Percentiles rank a stretch among this genome's conserved stretches.
These are phyloP conservation scores for Dichotomopilus funicola DNA, from an alignment of 2,329 filamentous ascomycete genomes.

Conservation along the genomic window DNA sequence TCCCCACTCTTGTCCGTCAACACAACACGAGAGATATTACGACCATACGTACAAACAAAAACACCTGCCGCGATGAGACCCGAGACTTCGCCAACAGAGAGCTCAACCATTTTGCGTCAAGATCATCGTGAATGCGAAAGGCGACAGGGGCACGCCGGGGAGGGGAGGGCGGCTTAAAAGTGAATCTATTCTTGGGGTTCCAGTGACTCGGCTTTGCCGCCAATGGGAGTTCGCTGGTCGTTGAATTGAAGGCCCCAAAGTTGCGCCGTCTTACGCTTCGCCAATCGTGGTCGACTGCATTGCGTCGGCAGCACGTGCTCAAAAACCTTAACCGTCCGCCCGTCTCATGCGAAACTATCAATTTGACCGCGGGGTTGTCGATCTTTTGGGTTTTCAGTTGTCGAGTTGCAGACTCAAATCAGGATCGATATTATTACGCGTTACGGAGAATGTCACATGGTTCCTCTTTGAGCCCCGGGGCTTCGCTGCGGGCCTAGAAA, in stretches of 20 bases:
- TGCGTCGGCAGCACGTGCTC: not conserved
- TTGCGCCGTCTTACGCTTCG: slow-evolving; percentile 3
- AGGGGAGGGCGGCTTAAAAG: not conserved
- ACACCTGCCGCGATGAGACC: slow-evolving; percentile 9
- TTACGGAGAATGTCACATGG: too few species aligned
- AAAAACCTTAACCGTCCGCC: too few species aligned
- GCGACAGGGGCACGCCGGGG: too few species aligned
- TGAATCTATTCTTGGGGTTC: not conserved
- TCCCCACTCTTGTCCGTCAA: not conserved
- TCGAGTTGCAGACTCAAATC: too few species aligned
- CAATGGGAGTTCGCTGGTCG: not conserved
- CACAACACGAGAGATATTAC: not conserved
- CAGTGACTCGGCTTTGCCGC: not conserved
- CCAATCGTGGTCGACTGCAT: not conserved
- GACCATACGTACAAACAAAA: not conserved
- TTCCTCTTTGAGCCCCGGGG: too few species aligned
- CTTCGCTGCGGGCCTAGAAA: too few species aligned
- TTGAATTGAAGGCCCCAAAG: not conserved
- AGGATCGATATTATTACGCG: too few species aligned
- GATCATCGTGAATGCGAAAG: not conserved
- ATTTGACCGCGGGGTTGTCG: too few species aligned
- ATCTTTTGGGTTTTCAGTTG: too few species aligned
- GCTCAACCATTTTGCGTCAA: slow-evolving; percentile 4
- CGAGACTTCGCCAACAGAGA: slow-evolving; percentile 3
- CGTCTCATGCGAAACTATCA: too few species aligned